These are phyloP conservation scores for Chamaecyparis obtusa DNA, from an alignment of 75 land plant species.

Conservation along the genomic window DNA sequence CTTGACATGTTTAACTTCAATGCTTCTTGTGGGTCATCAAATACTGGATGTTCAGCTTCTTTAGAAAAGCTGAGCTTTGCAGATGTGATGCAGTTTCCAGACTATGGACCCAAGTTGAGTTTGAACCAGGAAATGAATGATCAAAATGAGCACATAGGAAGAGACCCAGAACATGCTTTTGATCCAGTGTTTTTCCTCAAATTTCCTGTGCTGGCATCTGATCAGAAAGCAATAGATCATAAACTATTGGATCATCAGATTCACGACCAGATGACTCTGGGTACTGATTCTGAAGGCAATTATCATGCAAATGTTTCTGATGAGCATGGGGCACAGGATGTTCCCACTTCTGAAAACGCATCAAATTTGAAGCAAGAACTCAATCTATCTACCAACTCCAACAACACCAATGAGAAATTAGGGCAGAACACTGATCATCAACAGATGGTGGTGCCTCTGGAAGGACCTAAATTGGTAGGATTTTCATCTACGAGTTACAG, in stretches of 20 bases:
- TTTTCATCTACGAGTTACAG: background rate
- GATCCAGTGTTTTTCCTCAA: conserved; percentile 57
- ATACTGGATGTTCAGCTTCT: conserved; percentile 8
- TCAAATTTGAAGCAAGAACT: conserved; percentile 9
- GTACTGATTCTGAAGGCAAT: conserved; percentile 7
- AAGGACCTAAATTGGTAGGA: background rate
- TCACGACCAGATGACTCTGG: conserved; percentile 2
- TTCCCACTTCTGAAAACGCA: conserved; percentile 4
- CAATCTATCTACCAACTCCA: conserved; percentile 6
- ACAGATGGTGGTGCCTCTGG: background rate
- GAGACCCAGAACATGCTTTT: conserved; percentile 19
- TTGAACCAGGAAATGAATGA: conserved; percentile 19
- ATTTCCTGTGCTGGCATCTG: conserved; percentile 45
- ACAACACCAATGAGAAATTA: background rate
- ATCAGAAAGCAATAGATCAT: background rate
- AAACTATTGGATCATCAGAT: conserved; percentile 5
- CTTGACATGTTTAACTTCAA: conserved; percentile 12
- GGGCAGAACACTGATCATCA: background rate
- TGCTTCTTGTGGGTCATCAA: background rate
- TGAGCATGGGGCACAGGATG: background rate
- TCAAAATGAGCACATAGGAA: background rate
- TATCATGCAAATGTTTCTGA: background rate
- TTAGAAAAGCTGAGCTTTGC: conserved; percentile 52
- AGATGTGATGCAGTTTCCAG: conserved; percentile 73
- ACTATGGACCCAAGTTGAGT: conserved; percentile 50